Evolutionary conservation across 2,329 filamentous ascomycete species (phyloP), one percentile per base, ranked within the genome.

Genomic region (Fonsecaea nubica): DNA sequence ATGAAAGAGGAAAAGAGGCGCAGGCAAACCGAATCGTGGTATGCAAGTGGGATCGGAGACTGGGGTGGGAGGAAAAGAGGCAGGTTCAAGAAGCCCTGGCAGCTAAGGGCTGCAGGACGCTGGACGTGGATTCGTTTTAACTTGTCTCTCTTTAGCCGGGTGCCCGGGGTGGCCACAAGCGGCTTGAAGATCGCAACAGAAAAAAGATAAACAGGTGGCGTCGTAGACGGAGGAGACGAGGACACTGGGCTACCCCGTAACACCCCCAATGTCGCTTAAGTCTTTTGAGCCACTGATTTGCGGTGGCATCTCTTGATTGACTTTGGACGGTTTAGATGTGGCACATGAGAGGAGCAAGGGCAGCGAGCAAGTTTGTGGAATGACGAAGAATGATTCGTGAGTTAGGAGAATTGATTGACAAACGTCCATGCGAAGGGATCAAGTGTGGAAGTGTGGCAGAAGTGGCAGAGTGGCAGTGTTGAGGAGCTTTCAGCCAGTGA

Each of bases 1-100:
- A 45, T 59, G 57, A 50, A 59, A 50, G 40, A 59, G 40, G 40
- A 50, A 59, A 35, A 33, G 38, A 35, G 38, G 57, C 40, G 57
- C 25, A 40, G 57, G 18, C 40, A 35, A 18, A 50, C 57, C 45
- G 57, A 59, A 50, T 59, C 38, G 38, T 59, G 57, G 33, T 50
- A 59, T 42, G 57, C 30, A 45, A 15, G 42, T 36, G 57, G 38
- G 57, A 59, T 50, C 25, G 45, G 42, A 59, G 57, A 50, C 45
- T 50, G 45, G 45, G 25, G 25, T 25, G 42, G 45, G 42, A 50
- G 57, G 25, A 33, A 50, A 59, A 45, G 33, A 50, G 38, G 32
- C 32, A 33, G 40, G 57, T 30, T 48, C 32, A 33, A 33, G 15
- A 48, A 42, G 30, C 13, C 57, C 57, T 59, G 38, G 30, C 38